Evolutionary conservation across 73 alveolate species (phyloP), one percentile per base, ranked within the genome.

Genomic region (Symbiodinium pilosum): DNA sequence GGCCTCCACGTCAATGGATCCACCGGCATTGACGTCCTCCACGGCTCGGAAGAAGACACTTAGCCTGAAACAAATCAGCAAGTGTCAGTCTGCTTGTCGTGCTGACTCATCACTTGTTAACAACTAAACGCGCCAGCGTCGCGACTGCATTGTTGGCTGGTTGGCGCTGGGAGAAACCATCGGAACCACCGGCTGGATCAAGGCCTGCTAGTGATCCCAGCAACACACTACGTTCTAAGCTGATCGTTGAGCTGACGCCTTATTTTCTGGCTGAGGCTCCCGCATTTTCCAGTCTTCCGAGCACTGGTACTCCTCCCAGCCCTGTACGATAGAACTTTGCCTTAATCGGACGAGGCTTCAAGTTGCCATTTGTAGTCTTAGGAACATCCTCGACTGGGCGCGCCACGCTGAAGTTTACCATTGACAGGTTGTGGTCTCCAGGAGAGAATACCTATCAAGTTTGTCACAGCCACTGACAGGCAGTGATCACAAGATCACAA

Each of bases 241-340:
- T 20, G 69, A 12, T 52, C 28, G 69, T 9, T 52, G 20, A n/a
- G n/a, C n/a, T 54, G 34, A 9, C 32, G 73, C 20, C 26, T 9
- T 9, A 6, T 7, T 54, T 34, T 4, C 59, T 3, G 8, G 40
- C 73, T 54, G 86, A 43, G 36, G 39, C 97, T 77, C 81, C 4
- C 40, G 39, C 97, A 43, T 91, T 42, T 26, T 91, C 51, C 83
- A 91, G 81, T 30, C 97, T 11, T 32, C 97, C 97, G 40, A 91
- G 88, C 54, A 91, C 97, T 32, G 97, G 97, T n/a, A 91, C 97
- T 7, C 97, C 97, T 4, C 97, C 97, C 77, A 91, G 32, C 30
- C 97, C 97, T 4, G 97, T 91, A 30, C 97, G 97, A 71, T 91
- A 91, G 77, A 91, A 91, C 41, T 69, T 91, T 54, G 97, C 95